Percentiles rank a stretch among this genome's conserved stretches.
These are phyloP conservation scores for Stentor roeselii DNA, from an alignment of 73 alveolate species.

Conservation along the genomic window DNA sequence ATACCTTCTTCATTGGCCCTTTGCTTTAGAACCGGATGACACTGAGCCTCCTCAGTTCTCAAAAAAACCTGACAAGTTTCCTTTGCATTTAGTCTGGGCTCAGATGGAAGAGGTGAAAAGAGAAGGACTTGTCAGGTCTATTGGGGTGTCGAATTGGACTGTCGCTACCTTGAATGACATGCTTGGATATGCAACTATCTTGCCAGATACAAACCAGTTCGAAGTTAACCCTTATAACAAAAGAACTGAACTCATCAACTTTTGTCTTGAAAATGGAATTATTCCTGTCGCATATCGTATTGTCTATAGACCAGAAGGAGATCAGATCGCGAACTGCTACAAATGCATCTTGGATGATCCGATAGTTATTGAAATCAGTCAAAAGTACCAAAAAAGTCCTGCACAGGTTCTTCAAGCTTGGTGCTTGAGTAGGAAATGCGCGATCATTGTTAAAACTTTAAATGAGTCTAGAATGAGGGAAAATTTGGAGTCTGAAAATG, in stretches of 20 bases:
- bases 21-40: slow-evolving; percentile 37
- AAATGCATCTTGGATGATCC: neutral
- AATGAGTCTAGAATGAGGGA: slow-evolving; percentile 60
- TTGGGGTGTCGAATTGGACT: slow-evolving; percentile 72
- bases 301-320: slow-evolving; percentile 46
- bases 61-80: neutral
- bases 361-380: neutral
- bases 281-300: slow-evolving; percentile 65
- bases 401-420: slow-evolving; percentile 31
- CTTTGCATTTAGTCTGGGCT: slow-evolving; percentile 55
- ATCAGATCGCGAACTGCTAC: neutral
- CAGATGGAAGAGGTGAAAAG: slow-evolving; percentile 59
- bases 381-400: neutral
- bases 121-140: slow-evolving; percentile 51
- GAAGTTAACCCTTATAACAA: slow-evolving; percentile 62
- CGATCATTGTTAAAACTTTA: slow-evolving; percentile 67
- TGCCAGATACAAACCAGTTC: slow-evolving; percentile 68
- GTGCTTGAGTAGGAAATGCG: slow-evolving; percentile 55
- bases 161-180: slow-evolving; percentile 49
- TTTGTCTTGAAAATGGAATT: slow-evolving; percentile 36
- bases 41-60: slow-evolving; percentile 41
- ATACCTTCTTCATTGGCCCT: slow-evolving; percentile 58
- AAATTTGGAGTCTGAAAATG: slow-evolving; percentile 54
- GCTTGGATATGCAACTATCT: slow-evolving; percentile 52
- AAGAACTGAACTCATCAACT: slow-evolving; percentile 43